phyloP scores from a whole-genome alignment of 1,139 yeast species.

The Diutina catenulata region DNA sequence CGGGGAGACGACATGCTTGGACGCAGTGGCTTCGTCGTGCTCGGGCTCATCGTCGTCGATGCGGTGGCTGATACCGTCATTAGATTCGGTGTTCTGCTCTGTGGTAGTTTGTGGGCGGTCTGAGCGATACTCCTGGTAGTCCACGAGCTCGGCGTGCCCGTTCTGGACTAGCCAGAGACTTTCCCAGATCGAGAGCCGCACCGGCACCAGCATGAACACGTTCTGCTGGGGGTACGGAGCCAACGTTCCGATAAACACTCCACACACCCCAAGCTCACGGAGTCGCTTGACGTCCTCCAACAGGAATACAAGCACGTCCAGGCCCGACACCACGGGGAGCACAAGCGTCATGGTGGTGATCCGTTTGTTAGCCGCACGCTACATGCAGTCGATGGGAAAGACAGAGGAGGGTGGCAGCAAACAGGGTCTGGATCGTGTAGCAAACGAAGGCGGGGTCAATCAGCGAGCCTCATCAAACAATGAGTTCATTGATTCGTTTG shows the following conservation, averaged over 20 bases:
- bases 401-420: no score
- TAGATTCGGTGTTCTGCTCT: no score
- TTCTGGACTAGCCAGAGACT: background rate
- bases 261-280: background rate
- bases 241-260: background rate
- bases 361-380: no score
- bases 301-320: background rate
- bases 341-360: no score
- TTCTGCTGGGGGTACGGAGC: conserved; percentile 3
- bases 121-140: background rate
- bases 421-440: no score
- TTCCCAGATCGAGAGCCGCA: conserved; percentile 4
- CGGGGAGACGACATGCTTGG: background rate
- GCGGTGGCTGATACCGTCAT: background rate
- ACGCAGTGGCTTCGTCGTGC: background rate
- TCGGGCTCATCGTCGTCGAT: background rate
- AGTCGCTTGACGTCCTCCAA: background rate
- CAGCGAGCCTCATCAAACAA: no score
- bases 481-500: no score
- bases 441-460: no score
- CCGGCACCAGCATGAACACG: conserved; percentile 3
- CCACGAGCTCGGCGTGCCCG: background rate
- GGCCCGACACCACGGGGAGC: background rate
- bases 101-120: background rate
- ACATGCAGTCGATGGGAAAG: no score